Conservation (phyloP, 345 rosid species). For the Adansonia digitata region DNA sequence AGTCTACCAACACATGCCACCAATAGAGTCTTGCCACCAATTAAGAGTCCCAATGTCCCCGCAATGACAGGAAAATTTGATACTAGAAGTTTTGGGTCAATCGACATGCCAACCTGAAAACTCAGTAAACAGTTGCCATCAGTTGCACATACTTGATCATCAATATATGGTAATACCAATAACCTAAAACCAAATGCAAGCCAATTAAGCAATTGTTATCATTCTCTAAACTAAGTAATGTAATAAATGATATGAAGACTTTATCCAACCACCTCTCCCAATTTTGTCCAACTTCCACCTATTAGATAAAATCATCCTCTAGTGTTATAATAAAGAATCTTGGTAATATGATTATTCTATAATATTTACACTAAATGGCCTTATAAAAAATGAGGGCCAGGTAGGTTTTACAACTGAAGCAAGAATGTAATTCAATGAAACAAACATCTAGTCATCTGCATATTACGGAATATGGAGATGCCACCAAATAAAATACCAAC, state of each 20-base stretch:
- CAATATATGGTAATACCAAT: conserved; percentile 7
- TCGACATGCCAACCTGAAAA: conserved; percentile 99
- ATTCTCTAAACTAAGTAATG: not conserved
- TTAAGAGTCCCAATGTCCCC: conserved; percentile 75
- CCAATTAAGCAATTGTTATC: conserved; percentile 7
- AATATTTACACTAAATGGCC: conserved; percentile 1
- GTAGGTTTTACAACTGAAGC: conserved; percentile 1
- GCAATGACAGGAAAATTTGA: conserved; percentile 77
- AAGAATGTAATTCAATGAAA: not conserved
- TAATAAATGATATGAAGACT: not conserved
- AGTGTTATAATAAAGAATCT: not conserved
- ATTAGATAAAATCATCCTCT: not conserved
- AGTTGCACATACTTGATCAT: conserved; percentile 22
- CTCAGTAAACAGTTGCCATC: conserved; percentile 20
- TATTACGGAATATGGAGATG: not conserved
- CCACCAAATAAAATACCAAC: conserved; percentile 36
- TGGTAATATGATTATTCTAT: not conserved
- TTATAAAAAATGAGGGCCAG: not conserved
- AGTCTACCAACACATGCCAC: conserved; percentile 69
- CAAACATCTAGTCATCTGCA: not conserved
- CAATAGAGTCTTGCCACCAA: conserved; percentile 77
- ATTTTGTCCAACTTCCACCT: not conserved
- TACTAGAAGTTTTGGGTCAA: conserved; percentile 90
- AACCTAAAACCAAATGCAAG: conserved; percentile 13
- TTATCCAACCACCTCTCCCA: not conserved